phyloP scores from a whole-genome alignment of 1,139 yeast genomes.

The Yamadazyma aaseri region DNA sequence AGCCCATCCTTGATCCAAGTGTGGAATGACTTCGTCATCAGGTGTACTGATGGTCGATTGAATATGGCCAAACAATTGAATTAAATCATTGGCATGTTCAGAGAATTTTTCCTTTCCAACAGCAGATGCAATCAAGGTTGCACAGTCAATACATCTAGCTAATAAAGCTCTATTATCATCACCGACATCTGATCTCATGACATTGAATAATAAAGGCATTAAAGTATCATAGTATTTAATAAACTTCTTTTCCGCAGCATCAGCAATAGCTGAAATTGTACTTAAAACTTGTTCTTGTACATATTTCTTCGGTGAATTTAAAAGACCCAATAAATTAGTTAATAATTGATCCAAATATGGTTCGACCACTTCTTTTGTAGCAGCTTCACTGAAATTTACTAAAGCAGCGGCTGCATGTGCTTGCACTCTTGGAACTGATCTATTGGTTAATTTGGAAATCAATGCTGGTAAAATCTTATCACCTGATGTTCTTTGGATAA shows the following conservation, averaged over 20 bases:
- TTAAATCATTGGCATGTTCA: constrained; percentile 68
- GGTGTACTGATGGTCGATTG: constrained; percentile 58
- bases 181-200: constrained; percentile 76
- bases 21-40: constrained; percentile 86
- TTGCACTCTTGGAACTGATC: constrained; percentile 85
- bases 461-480: constrained; percentile 81
- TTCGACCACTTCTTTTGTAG: constrained; percentile 80
- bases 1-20: constrained; percentile 95
- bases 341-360: constrained; percentile 85
- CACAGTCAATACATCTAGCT: constrained; percentile 95
- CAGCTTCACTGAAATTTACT: constrained; percentile 92
- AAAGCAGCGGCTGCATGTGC: constrained; percentile 99
- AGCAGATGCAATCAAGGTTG: constrained; percentile 92
- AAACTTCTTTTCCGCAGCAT: constrained; percentile 91
- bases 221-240: constrained; percentile 90
- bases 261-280: constrained; percentile 96
- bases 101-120: constrained; percentile 90
- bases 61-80: constrained; percentile 68
- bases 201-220: constrained; percentile 86
- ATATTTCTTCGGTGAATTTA: constrained; percentile 84
- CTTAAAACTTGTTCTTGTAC: constrained; percentile 97
- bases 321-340: constrained; percentile 66
- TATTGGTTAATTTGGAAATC: constrained; percentile 70
- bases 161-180: constrained; percentile 76
- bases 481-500: constrained; percentile 79